Percentiles rank a stretch among this genome's conserved stretches.
Evolutionary conservation across 257 asterid species (phyloP).

Genomic region (Lantana camara): DNA sequence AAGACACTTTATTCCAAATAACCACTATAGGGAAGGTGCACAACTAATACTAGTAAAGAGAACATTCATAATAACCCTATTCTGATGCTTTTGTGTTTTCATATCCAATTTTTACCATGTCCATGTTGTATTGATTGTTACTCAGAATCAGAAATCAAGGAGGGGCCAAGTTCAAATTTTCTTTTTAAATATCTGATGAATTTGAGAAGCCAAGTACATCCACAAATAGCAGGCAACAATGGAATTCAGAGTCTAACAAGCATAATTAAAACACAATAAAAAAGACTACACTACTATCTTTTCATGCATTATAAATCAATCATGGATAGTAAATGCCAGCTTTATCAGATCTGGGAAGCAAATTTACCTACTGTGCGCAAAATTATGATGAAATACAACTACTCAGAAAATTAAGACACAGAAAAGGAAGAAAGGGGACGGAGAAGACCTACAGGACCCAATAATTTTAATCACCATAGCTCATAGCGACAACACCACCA

Average conservation of each 20-base stretch:
- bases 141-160: not conserved
- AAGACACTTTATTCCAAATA: constrained; percentile 1
- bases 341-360: no score
- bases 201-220: no score
- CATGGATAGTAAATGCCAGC: not conserved
- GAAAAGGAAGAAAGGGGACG: no score
- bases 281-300: not conserved
- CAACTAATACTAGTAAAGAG: not conserved
- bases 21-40: constrained; percentile 4
- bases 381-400: no score
- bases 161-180: not conserved
- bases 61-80: constrained; percentile 12
- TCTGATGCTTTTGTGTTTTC: not conserved
- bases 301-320: not conserved
- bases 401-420: no score
- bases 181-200: no score
- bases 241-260: no score
- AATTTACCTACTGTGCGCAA: no score
- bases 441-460: no score
- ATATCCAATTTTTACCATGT: constrained; percentile 2
- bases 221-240: no score
- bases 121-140: not conserved
- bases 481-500: not conserved
- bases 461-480: not conserved
- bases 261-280: no score